Base-by-base conservation (phyloP, 2,329 filamentous ascomycete species). In the Anisogramma anomala region DNA sequence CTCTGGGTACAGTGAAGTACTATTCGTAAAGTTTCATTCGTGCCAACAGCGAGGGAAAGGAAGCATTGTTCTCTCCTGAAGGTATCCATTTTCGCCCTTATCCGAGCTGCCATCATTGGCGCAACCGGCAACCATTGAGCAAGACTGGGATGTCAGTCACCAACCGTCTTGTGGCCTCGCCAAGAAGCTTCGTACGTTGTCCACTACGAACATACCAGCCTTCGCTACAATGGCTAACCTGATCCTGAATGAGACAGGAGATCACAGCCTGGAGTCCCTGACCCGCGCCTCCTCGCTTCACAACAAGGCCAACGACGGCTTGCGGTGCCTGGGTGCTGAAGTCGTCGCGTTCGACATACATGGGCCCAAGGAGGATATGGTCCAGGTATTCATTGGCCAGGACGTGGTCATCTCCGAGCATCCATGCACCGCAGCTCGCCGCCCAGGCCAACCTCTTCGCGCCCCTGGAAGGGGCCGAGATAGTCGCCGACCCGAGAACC, bases 401-500 rank as follows among this genome's bases (percentile, higher is more conserved):
- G 66, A 72, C 39, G 57, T 67, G n/a, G 58, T 72, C 26, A 64
- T 72, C 45, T 63, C 60, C 23, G 58, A n/a, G 57, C 39, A 59
- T 72, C 15, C 50, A 54, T 17, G 55, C 57, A 3, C 49, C 50
- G 3, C 53, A 54, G 23, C 54, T 62, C 26, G 50, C 58, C 22
- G 59, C 62, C 11, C 66, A 75, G 46, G 62, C 67, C 7, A 58
- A 58, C 2, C 58, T 74, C 2, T 61, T 63, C 23, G 62, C 60
- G 25, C 71, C 70, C 2, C 63, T 66, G 2, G 68, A 71, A 47
- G 57, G 58, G 34, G 66, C 64, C 3, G 52, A 55, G 15, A 70
- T 77, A 46, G 64, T 77, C 23, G 50, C 53, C 1, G 73, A 77
- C 44, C 57, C 62, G 4, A 55, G 70, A 10, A 77, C 74, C 3